These are phyloP conservation scores for Sordariomycetes sp. DNA, from an alignment of 2,329 filamentous ascomycete genomes.

Conservation along the genomic window DNA sequence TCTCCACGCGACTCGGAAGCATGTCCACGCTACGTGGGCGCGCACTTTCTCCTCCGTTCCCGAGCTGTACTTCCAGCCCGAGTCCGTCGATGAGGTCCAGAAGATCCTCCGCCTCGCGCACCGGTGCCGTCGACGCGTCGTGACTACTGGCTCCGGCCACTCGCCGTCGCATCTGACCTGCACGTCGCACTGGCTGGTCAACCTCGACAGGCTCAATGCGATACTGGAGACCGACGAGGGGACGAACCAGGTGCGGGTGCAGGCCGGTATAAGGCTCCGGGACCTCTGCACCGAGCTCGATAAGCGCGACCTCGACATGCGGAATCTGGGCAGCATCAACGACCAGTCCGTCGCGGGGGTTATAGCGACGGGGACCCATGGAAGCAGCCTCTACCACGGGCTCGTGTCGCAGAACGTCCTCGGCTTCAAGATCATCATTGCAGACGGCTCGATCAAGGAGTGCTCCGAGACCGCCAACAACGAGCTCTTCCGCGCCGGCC, in stretches of 20 bases:
- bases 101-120: conserved; percentile 74
- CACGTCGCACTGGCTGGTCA: conserved; percentile 89
- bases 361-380: conserved; percentile 88
- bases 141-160: conserved; percentile 83
- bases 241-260: conserved; percentile 59
- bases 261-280: conserved; percentile 80
- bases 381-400: conserved; percentile 74
- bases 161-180: conserved; percentile 88
- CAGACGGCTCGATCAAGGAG: conserved; percentile 61
- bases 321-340: conserved; percentile 90
- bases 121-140: conserved; percentile 68
- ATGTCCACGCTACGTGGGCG: conserved; percentile 89
- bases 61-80: conserved; percentile 82
- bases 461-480: conserved; percentile 61
- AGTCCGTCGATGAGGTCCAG: conserved; percentile 69
- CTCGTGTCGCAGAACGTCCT: conserved; percentile 71
- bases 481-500: conserved; percentile 77
- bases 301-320: conserved; percentile 68
- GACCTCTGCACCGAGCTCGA: conserved; percentile 66
- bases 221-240: conserved; percentile 60
- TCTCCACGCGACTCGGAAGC: conserved; percentile 62
- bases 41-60: conserved; percentile 82
- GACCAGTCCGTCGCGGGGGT: conserved; percentile 87
- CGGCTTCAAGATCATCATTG: conserved; percentile 68
- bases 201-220: conserved; percentile 72